Evolutionary conservation across 2,329 filamentous ascomycete species (phyloP), one percentile per base, ranked within the genome.

Genomic region (Aspergillus intermedius): DNA sequence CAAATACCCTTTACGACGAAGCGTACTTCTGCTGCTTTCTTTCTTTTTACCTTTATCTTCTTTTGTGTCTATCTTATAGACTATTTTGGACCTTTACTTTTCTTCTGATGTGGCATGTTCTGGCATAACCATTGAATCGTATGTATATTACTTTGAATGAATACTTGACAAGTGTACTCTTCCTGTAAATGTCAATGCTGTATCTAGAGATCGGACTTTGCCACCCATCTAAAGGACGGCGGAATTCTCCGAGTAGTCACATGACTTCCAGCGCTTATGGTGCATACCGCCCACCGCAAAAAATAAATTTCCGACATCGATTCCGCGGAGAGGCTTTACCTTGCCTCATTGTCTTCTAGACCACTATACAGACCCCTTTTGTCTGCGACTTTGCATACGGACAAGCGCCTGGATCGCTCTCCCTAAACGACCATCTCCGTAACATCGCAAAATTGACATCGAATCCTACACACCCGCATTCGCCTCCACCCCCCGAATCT

Each of bases 291-390:
- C 12, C 7, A 8, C 60, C 63, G 63, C 50, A 60, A 61, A 43
- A 60, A 66, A 63, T 63, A 64, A 65, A 64, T 63, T 65, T 63
- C 58, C 56, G 53, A 56, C 43, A 42, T 32, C 43, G 25, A 30
- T 30, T 30, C 25, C 25, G 25, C 25, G 25, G 25, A 30, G 25
- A 30, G 25, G 25, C 25, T 30, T 30, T 30, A 30, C 12, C 25
- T 12, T 10, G 25, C 12, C 25, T 30, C 10, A 30, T 30, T 30
- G 12, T 30, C 10, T 30, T 30, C 9, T 30, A 4, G 5, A 30
- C 25, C 2, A 10, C 9, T 30, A 30, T 30, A 30, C 10, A 12
- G 25, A 30, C 25, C 25, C 17, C 3, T 12, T 30, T 5, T 30
- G 25, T 46, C 52, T 41, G 17, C 3, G 17, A 15, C 5, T 19